phyloP scores from a whole-genome alignment of 805 yeast species.

The Metschnikowia lochheadii region DNA sequence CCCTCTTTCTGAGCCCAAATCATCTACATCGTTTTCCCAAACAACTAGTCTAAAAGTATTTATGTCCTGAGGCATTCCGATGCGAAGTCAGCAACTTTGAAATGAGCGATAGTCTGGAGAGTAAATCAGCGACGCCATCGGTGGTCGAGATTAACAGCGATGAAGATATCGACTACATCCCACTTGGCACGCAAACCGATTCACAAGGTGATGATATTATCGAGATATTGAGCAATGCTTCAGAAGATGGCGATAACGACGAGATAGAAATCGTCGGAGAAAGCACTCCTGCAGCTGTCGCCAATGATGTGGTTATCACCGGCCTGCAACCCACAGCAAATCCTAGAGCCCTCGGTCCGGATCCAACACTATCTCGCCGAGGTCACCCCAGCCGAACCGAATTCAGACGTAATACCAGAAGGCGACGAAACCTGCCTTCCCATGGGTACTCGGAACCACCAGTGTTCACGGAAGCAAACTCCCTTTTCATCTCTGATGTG shows the following conservation, averaged over 20 bases:
- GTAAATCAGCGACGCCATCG: conserved; percentile 10
- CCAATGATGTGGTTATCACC: conserved; percentile 15
- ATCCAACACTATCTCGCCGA: background rate
- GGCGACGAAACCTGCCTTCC: conserved; percentile 8
- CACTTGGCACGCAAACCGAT: background rate
- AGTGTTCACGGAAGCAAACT: background rate
- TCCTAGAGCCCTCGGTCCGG: background rate
- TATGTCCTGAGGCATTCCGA: background rate
- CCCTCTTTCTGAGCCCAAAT: background rate
- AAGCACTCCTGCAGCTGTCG: background rate
- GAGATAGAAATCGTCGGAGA: conserved; percentile 17
- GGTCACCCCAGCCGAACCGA: background rate
- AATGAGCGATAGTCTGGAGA: conserved; percentile 11
- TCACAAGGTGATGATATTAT: conserved; percentile 9
- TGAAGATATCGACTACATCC: conserved; percentile 6
- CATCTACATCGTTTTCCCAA: background rate
- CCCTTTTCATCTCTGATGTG: conserved; percentile 5
- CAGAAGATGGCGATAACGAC: conserved; percentile 11
- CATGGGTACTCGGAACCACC: background rate
- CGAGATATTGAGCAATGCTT: conserved; percentile 13
- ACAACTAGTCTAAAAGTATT: background rate
- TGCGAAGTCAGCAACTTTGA: background rate
- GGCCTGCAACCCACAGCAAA: conserved; percentile 10
- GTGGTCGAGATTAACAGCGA: conserved; percentile 15
- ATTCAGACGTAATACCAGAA: conserved; percentile 7